phyloP scores from a whole-genome alignment of 805 yeast genomes.

The Wickerhamomyces kurtzmanii region DNA sequence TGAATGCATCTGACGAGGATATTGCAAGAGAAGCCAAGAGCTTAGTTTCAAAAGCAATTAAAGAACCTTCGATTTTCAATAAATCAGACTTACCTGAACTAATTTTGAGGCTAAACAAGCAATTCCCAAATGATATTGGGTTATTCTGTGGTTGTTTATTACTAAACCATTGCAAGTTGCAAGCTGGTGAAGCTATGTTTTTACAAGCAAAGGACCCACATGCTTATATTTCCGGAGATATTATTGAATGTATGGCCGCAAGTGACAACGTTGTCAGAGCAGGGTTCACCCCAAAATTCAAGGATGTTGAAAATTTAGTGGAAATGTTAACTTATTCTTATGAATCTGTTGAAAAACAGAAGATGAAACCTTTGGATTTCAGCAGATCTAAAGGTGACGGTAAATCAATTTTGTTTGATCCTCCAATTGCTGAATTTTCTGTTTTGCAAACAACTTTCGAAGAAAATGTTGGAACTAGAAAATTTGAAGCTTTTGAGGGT shows the following conservation, averaged over 20 bases:
- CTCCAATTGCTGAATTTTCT: conserved; percentile 94
- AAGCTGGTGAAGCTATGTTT: conserved; percentile 93
- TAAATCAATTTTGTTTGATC: conserved; percentile 65
- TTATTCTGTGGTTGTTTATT: conserved; percentile 91
- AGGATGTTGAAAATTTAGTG: conserved; percentile 86
- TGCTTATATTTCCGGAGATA: conserved; percentile 95
- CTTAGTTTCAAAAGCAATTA: conserved; percentile 56
- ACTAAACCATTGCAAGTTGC: conserved; percentile 77
- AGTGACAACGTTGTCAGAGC: conserved; percentile 97
- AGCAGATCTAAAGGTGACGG: conserved; percentile 58
- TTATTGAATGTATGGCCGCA: conserved; percentile 99
- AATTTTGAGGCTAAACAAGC: conserved; percentile 68
- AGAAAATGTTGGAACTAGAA: conserved; percentile 38
- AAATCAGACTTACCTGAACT: conserved; percentile 54
- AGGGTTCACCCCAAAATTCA: conserved; percentile 98
- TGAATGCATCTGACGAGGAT: conserved; percentile 65
- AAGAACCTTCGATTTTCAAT: conserved; percentile 47
- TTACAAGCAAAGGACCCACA: conserved; percentile 96
- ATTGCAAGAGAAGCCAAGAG: conserved; percentile 49
- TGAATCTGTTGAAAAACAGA: conserved; percentile 87
- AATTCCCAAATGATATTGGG: conserved; percentile 92
- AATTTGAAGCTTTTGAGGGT: conserved; percentile 58
- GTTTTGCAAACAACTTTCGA: conserved; percentile 76
- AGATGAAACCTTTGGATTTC: conserved; percentile 54
- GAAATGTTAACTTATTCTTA: conserved; percentile 84